phyloP scores from a whole-genome alignment of 176 grass and related monocot species.

The Carex parvula region DNA sequence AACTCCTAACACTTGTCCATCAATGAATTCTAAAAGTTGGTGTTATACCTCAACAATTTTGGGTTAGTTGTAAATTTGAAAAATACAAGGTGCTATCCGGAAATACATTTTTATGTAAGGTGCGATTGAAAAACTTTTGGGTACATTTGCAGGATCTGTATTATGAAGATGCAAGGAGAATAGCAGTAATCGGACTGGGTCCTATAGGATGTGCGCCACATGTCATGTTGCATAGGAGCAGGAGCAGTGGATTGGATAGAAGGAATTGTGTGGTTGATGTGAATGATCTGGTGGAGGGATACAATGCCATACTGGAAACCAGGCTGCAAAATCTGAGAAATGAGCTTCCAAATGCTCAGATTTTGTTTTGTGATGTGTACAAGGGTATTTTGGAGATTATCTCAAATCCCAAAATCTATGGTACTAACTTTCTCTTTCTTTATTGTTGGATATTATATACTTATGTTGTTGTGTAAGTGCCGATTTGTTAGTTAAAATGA shows the following conservation, averaged over 20 bases:
- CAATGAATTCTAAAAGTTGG: not conserved
- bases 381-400: conserved; percentile 57
- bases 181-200: conserved; percentile 58
- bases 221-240: conserved; percentile 43
- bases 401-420: conserved; percentile 35
- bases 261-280: conserved; percentile 48
- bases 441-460: not conserved
- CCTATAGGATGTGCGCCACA: conserved; percentile 62
- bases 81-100: not conserved
- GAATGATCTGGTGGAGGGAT: conserved; percentile 49
- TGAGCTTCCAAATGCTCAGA: conserved; percentile 37
- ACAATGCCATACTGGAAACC: conserved; percentile 42
- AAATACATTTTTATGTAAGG: not conserved
- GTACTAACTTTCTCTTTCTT: conserved; percentile 20
- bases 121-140: not conserved
- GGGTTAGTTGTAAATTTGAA: not conserved
- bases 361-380: conserved; percentile 66
- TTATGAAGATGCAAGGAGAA: conserved; percentile 49
- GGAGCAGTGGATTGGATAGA: conserved; percentile 1
- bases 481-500: not conserved
- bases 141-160: conserved; percentile 46
- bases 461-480: not conserved
- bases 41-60: not conserved
- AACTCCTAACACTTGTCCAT: not conserved
- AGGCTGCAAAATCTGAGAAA: conserved; percentile 30